Conservation (phyloP, 2,329 filamentous ascomycete species). For the Aspergillus texensis region DNA sequence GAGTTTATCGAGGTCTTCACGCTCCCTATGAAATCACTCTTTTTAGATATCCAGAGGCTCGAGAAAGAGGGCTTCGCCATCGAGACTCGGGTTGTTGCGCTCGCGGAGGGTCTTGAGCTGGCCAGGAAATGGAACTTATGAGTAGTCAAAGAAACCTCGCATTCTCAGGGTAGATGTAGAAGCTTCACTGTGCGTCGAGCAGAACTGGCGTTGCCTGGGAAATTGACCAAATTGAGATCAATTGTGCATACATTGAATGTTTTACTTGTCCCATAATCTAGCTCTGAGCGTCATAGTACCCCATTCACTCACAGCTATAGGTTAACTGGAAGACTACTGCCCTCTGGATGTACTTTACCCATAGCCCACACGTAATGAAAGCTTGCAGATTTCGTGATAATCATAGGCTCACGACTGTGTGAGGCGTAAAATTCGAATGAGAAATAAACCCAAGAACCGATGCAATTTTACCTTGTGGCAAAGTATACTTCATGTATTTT, state of each 20-base stretch:
- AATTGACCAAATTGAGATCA: too few relatives aligned
- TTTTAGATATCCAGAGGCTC: constrained; percentile 66
- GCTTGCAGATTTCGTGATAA: background rate
- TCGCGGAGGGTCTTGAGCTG: constrained; percentile 77
- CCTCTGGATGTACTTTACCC: background rate
- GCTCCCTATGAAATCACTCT: constrained; percentile 65
- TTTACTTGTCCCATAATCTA: too few relatives aligned
- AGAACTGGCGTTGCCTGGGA: background rate
- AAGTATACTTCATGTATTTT: too few relatives aligned
- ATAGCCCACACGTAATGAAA: background rate
- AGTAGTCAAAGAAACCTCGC: background rate
- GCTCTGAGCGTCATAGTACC: background rate
- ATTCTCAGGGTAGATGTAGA: too few relatives aligned
- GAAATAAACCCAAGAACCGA: background rate
- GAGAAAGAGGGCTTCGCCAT: constrained; percentile 75
- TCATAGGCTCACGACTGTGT: background rate
- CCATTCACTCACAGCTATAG: background rate
- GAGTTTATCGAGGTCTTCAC: constrained; percentile 83
- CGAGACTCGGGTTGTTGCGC: constrained; percentile 74
- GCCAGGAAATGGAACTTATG: constrained; percentile 53
- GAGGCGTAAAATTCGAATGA: background rate
- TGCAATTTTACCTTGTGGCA: background rate
- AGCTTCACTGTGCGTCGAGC: too few relatives aligned
- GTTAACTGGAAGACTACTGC: background rate
- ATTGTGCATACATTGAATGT: too few relatives aligned